Base-by-base conservation (phyloP, 2,329 filamentous ascomycete genomes). In the Diaporthe longicolla region DNA sequence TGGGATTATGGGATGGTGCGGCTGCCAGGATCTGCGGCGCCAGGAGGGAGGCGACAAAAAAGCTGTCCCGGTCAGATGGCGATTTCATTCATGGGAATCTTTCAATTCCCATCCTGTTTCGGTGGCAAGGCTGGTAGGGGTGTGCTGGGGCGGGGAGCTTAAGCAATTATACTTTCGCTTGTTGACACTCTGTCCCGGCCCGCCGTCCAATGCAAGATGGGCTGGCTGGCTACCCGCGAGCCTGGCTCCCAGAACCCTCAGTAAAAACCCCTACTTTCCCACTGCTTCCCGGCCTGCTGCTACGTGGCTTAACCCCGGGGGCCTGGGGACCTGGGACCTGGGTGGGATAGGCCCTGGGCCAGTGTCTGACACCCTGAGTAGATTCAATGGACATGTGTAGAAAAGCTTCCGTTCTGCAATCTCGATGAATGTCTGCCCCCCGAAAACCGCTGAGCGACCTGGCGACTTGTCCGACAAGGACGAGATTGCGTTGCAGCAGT, bases 101-200 rank as follows among this genome's bases (percentile, higher is more conserved):
- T 21, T n/a, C 7, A 63, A 63, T 24, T 71, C 57, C 57, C 70
- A 71, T 61, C 15, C 21, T 59, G 21, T 26, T 10, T 59, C 37
- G 43, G 32, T 32, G 40, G 40, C 40, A 19, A 24, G 40, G 9
- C 43, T 32, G 40, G 40, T 52, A 19, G 40, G 40, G 9, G 3
- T 63, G 26, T 32, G 54, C 54, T 29, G 19, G 32, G 8, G 32
- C 32, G 40, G 29, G 13, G 21, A 37, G 19, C 32, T 68, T 68
- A 40, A 68, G 52, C 48, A 54, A 54, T 63, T 71, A 45, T 63
- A 71, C 57, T 63, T 63, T 50, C 57, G 52, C 70, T 54, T 71
- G 57, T 54, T 71, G 57, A 63, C 17, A 17, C 24, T 63, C 59
- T 63, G 40, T 40, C 58, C 59, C n/a, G 63, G n/a, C 21, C 63